Conservation (phyloP, 1,284 basidiomycete species). For the Malassezia obtusa region DNA sequence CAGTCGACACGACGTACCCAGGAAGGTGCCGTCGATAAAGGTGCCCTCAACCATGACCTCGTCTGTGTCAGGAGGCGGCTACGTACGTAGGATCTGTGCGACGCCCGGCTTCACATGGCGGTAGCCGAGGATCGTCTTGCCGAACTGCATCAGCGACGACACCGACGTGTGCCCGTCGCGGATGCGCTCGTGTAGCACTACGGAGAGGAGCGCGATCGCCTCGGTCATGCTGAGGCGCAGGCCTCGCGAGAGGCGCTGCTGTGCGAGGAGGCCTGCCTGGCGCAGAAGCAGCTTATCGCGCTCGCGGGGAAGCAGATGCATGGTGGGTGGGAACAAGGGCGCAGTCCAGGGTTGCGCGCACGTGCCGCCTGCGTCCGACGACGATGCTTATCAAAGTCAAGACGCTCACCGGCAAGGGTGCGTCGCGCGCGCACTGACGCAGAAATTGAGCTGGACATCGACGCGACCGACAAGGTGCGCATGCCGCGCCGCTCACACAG, state of each 20-base stretch:
- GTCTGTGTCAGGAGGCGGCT: slow-evolving; percentile 44
- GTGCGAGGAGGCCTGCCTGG: slow-evolving; percentile 58
- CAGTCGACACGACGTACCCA: slow-evolving; percentile 13
- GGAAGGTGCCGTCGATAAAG: slow-evolving; percentile 41
- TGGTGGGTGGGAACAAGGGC: slow-evolving; percentile 5
- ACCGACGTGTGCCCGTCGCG: slow-evolving; percentile 86
- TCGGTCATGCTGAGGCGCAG: slow-evolving; percentile 76
- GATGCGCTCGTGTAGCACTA: slow-evolving; percentile 83
- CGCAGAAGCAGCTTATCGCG: slow-evolving; percentile 43
- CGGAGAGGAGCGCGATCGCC: slow-evolving; percentile 77
- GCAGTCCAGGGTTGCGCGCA: not conserved
- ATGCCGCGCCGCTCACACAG: slow-evolving; percentile 52
- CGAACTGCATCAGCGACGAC: slow-evolving; percentile 66
- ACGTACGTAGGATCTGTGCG: slow-evolving; percentile 57
- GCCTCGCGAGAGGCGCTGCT: slow-evolving; percentile 85
- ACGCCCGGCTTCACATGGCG: slow-evolving; percentile 74
- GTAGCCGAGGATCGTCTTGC: slow-evolving; percentile 72
- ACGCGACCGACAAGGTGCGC: slow-evolving; percentile 76
- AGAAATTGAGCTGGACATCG: slow-evolving; percentile 92
- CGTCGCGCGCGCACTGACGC: slow-evolving; percentile 23
- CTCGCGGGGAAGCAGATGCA: slow-evolving; percentile 46
- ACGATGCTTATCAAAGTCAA: slow-evolving; percentile 51
- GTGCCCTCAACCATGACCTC: slow-evolving; percentile 48
- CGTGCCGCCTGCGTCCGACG: slow-evolving; percentile 3
- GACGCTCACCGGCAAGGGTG: slow-evolving; percentile 87